Conservation (phyloP, 2,329 filamentous ascomycete species). For the Pyrenochaeta sp. region DNA sequence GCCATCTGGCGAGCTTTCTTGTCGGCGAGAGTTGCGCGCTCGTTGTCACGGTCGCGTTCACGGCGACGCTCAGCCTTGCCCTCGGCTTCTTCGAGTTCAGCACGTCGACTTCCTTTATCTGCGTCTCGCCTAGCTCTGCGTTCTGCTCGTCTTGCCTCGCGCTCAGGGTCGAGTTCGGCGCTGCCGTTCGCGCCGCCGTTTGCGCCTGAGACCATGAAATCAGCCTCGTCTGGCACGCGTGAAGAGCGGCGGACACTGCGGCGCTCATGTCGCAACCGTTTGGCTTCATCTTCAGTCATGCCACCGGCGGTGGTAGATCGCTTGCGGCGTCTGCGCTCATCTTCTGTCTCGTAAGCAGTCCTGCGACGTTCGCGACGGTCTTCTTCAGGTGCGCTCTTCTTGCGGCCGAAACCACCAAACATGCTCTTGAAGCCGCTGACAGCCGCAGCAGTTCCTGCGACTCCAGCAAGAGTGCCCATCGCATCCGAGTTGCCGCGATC, state of each 20-base stretch:
- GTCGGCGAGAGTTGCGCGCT: constrained; percentile 42
- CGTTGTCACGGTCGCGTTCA: constrained; percentile 48
- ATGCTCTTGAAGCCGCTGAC: constrained; percentile 65
- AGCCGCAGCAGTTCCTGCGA: constrained; percentile 48
- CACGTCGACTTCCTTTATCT: constrained; percentile 46
- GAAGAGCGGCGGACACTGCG: constrained; percentile 42
- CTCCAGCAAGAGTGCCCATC: constrained; percentile 59
- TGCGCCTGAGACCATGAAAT: constrained; percentile 35
- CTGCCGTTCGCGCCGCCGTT: constrained; percentile 38
- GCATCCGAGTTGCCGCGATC: constrained; percentile 68
- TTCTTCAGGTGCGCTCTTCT: constrained; percentile 42
- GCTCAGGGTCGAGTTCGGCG: constrained; percentile 43
- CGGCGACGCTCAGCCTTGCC: constrained; percentile 48
- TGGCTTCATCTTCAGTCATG: constrained; percentile 48
- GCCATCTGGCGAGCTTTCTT: constrained; percentile 49
- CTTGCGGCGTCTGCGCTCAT: constrained; percentile 49
- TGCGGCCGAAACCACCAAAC: constrained; percentile 51
- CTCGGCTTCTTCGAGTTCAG: constrained; percentile 47
- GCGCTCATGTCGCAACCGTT: constrained; percentile 47
- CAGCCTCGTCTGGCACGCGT: constrained; percentile 34
- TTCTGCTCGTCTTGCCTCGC: constrained; percentile 49
- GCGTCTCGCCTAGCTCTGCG: constrained; percentile 44
- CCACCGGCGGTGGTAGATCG: constrained; percentile 46
- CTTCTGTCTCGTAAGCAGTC: constrained; percentile 47
- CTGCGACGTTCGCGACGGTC: constrained; percentile 44